Conservation (phyloP, 805 yeast genomes). For the Wickerhamiella occidentalis region DNA sequence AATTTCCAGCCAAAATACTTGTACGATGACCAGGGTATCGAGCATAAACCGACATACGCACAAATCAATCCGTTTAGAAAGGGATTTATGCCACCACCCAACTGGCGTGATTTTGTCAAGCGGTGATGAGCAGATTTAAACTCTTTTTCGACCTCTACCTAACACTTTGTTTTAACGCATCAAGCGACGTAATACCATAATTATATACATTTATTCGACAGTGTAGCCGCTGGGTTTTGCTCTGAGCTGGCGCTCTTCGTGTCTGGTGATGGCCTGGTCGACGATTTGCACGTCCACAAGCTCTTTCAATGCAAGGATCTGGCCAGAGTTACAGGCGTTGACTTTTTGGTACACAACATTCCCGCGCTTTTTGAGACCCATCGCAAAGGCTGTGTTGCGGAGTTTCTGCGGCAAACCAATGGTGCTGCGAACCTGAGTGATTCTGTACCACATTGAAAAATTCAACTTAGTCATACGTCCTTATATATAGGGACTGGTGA, state of each 20-base stretch:
- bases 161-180: not conserved
- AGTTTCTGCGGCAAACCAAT: constrained; percentile 69
- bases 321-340: constrained; percentile 73
- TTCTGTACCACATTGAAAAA: constrained; percentile 29
- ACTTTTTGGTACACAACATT: constrained; percentile 61
- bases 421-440: constrained; percentile 67
- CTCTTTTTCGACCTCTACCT: too few relatives aligned
- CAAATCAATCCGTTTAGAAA: constrained; percentile 6
- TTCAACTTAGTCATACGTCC: not conserved
- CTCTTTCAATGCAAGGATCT: constrained; percentile 72
- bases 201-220: constrained; percentile 13
- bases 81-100: constrained; percentile 11
- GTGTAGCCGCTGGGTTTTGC: constrained; percentile 26
- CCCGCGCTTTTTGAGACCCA: constrained; percentile 69
- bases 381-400: constrained; percentile 49
- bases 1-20: constrained; percentile 18
- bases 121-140: too few relatives aligned
- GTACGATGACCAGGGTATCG: constrained; percentile 14
- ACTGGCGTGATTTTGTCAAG: constrained; percentile 7
- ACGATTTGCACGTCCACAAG: constrained; percentile 70
- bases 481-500: not conserved
- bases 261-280: constrained; percentile 38
- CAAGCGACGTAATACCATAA: not conserved
- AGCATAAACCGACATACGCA: not conserved
- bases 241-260: constrained; percentile 31